Base-by-base conservation (phyloP, 1,284 basidiomycete species). In the Ceratorhiza oryzae-sativae region DNA sequence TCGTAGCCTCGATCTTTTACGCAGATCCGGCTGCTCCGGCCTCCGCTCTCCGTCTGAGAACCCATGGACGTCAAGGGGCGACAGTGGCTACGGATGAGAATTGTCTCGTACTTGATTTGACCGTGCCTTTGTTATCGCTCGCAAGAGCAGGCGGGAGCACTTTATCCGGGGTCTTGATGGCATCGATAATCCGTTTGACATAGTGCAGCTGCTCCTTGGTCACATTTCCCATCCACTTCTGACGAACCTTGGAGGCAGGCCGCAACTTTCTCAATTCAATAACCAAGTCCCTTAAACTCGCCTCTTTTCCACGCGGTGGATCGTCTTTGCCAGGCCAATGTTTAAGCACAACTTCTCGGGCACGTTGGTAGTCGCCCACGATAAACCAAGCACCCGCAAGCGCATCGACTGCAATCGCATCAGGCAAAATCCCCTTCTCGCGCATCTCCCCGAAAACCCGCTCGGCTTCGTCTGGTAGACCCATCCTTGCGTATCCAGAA, bases 401-500 rank as follows among this genome's bases (percentile, higher is more conserved):
- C 23, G 73, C 68, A 32, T 73, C 59, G 10, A 74, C 62, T 18
- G 62, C 55, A 18, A 70, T 65, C 12, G 53, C 56, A 62, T 74
- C 73, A 6, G 73, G 71, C 58, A 34, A 59, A n/a, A 74, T 51
- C 2, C 58, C 58, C 23, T 58, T 55, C 18, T 49, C 42, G 30
- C 65, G n/a, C 71, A 74, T 72, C 45, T 71, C 63, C 6, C 62
- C 58, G 41, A 72, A 71, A 1, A 60, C 58, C 4, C 51, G 63
- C 15, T 51, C 48, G 27, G 73, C 61, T 25, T 68, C 39, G n/a
- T 46, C 55, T 13, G 73, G 73, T 4, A 55, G 46, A 25, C 62
- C 63, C 27, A 74, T 70, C 9, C 65, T 62, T 42, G 62, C 71
- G 34, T 72, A 74, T 27, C 71, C 73, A 53, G 49, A 34, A 27